Percentiles rank a stretch among this genome's conserved stretches.
phyloP scores from a whole-genome alignment of 805 yeast genomes.

The Vanderwaltozyma polyspora region DNA sequence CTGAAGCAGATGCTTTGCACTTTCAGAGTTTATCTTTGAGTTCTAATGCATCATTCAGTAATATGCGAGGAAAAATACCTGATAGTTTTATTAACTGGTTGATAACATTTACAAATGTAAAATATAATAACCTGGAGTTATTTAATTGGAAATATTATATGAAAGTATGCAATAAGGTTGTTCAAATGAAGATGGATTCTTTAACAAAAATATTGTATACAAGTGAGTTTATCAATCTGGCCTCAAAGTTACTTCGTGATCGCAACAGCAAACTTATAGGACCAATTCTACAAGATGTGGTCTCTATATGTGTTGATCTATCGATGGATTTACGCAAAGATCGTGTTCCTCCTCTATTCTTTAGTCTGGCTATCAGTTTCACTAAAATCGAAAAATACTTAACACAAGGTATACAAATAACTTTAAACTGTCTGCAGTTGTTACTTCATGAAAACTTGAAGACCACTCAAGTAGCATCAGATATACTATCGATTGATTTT shows the following conservation, averaged over 20 bases:
- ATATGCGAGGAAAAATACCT: neutral
- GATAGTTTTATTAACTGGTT: slow-evolving; percentile 10
- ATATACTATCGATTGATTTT: slow-evolving; percentile 7
- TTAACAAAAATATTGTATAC: slow-evolving; percentile 6
- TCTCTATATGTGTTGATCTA: slow-evolving; percentile 1
- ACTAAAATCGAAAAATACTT: slow-evolving; percentile 9
- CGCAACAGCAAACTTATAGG: slow-evolving; percentile 1
- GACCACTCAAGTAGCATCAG: slow-evolving; percentile 3
- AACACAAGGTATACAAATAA: slow-evolving; percentile 13
- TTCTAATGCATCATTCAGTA: neutral
- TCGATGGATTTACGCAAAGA: neutral
- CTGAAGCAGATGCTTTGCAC: neutral
- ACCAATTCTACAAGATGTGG: slow-evolving; percentile 1
- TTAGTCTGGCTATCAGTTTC: slow-evolving; percentile 1
- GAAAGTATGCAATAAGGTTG: slow-evolving; percentile 17
- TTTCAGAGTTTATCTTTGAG: neutral
- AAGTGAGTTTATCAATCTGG: slow-evolving; percentile 8
- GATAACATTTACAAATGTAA: slow-evolving; percentile 8
- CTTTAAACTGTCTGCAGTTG: slow-evolving; percentile 16
- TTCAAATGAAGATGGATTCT: slow-evolving; percentile 10
- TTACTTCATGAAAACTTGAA: slow-evolving; percentile 9
- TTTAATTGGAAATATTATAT: slow-evolving; percentile 23
- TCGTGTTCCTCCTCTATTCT: slow-evolving; percentile 1
- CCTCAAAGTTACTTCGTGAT: slow-evolving; percentile 4
- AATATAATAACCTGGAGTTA: slow-evolving; percentile 4